These are phyloP conservation scores for Colletotrichum siamense DNA, from an alignment of 2,329 filamentous ascomycete species.

Conservation along the genomic window DNA sequence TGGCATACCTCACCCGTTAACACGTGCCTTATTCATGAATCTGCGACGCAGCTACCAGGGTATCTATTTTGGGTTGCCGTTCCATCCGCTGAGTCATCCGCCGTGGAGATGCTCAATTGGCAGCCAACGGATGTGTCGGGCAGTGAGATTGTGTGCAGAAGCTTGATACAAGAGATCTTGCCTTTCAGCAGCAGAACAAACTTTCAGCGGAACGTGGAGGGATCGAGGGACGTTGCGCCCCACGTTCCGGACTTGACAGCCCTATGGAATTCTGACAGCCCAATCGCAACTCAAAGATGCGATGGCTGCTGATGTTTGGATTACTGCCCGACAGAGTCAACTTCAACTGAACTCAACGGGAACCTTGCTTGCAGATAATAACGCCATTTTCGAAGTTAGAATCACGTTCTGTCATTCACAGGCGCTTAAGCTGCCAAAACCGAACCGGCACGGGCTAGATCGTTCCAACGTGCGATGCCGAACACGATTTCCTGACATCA, in stretches of 20 bases:
- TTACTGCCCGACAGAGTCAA: not conserved
- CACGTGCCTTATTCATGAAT: not conserved
- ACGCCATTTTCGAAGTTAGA: not conserved
- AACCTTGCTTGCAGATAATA: not conserved
- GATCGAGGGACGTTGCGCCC: not conserved
- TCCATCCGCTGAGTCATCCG: not conserved
- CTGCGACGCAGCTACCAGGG: not conserved
- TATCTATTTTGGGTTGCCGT: not conserved
- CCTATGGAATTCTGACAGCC: not conserved
- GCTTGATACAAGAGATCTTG: not conserved
- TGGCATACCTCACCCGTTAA: not conserved
- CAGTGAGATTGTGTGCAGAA: not conserved
- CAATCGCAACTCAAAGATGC: not conserved
- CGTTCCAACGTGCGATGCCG: not conserved
- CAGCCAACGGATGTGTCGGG: not conserved
- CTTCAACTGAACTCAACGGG: not conserved
- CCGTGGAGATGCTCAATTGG: not conserved
- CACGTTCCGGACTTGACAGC: not conserved
- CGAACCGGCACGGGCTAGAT: not conserved
- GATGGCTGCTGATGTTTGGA: not conserved
- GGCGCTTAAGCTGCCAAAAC: not conserved
- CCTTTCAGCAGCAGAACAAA: not conserved
- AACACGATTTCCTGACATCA: not conserved
- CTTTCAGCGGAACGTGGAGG: not conserved
- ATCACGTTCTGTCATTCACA: not conserved